A percentile compares a stretch with the other conserved stretches of the same genome.
Conservation (phyloP, 805 yeast species). For the Saccharomycopsis selenospora region DNA sequence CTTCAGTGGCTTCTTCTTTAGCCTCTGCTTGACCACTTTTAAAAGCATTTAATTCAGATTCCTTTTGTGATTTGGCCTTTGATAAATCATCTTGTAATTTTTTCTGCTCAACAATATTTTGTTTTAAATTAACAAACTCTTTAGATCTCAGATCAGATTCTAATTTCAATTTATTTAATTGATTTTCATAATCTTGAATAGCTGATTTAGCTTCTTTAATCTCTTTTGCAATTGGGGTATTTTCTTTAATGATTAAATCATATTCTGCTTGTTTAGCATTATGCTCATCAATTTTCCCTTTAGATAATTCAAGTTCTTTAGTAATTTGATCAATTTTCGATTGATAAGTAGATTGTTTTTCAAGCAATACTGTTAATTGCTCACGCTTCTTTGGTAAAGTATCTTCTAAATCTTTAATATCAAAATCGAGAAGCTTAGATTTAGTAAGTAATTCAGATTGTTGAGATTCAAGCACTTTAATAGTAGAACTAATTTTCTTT, state of each 20-base stretch:
- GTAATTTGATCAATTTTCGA: slow-evolving; percentile 2
- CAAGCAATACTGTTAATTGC: slow-evolving; percentile 1
- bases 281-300: slow-evolving; percentile 6
- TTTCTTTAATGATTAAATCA: slow-evolving; percentile 6
- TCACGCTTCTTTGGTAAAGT: slow-evolving; percentile 2
- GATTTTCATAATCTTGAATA: slow-evolving; percentile 11
- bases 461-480: slow-evolving; percentile 16
- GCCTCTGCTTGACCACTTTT: background rate
- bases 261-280: slow-evolving; percentile 11
- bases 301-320: slow-evolving; percentile 3
- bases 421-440: slow-evolving; percentile 9
- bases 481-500: slow-evolving; percentile 14
- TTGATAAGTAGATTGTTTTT: slow-evolving; percentile 4
- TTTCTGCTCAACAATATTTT: slow-evolving; percentile 16
- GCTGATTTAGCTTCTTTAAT: slow-evolving; percentile 8
- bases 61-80: slow-evolving; percentile 5
- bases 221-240: slow-evolving; percentile 3
- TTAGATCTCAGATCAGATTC: slow-evolving; percentile 10
- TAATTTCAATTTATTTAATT: slow-evolving; percentile 11
- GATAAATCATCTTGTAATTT: slow-evolving; percentile 9
- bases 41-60: slow-evolving; percentile 6
- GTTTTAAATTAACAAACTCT: slow-evolving; percentile 9
- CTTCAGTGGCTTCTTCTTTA: background rate
- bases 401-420: slow-evolving; percentile 16
- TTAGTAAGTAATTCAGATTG: slow-evolving; percentile 13